Percentiles rank a stretch among this genome's conserved stretches.
Conservation (phyloP, 768 basidiomycete species). For the Butyriboletus loyo region DNA sequence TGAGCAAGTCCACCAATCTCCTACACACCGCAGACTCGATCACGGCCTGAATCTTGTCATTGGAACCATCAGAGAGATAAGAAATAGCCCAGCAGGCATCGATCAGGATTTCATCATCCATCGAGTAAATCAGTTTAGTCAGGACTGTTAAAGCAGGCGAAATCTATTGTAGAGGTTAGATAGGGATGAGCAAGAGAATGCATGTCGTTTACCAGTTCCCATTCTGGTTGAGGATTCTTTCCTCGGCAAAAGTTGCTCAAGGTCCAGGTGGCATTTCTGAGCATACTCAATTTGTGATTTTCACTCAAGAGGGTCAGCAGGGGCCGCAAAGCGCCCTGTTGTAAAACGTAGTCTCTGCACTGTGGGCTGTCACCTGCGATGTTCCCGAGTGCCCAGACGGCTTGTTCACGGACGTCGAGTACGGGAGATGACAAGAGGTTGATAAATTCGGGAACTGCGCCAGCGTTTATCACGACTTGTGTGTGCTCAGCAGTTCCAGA, state of each 20-base stretch:
- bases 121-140: constrained; percentile 96
- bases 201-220: constrained; percentile 75
- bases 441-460: constrained; percentile 97
- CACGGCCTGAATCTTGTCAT: constrained; percentile 99
- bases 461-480: constrained; percentile 92
- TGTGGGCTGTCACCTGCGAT: constrained; percentile 98
- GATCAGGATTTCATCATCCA: constrained; percentile 98
- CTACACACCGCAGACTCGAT: constrained; percentile 98
- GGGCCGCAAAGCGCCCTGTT: constrained; percentile 91
- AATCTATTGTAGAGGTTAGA: constrained; percentile 56
- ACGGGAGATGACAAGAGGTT: constrained; percentile 92
- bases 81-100: constrained; percentile 99
- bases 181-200: constrained; percentile 7
- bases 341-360: constrained; percentile 95
- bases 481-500: constrained; percentile 98
- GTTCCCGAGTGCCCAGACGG: constrained; percentile 99
- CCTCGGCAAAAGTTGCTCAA: constrained; percentile 99
- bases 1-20: constrained; percentile 93
- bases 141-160: constrained; percentile 95
- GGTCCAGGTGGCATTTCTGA: constrained; percentile 98
- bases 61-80: constrained; percentile 97
- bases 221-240: constrained; percentile 96
- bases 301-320: constrained; percentile 86
- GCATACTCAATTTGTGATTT: constrained; percentile 98
- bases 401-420: constrained; percentile 97